These are phyloP conservation scores for Cystobasidium sp. DNA, from an alignment of 1,284 basidiomycete genomes.

Conservation along the genomic window DNA sequence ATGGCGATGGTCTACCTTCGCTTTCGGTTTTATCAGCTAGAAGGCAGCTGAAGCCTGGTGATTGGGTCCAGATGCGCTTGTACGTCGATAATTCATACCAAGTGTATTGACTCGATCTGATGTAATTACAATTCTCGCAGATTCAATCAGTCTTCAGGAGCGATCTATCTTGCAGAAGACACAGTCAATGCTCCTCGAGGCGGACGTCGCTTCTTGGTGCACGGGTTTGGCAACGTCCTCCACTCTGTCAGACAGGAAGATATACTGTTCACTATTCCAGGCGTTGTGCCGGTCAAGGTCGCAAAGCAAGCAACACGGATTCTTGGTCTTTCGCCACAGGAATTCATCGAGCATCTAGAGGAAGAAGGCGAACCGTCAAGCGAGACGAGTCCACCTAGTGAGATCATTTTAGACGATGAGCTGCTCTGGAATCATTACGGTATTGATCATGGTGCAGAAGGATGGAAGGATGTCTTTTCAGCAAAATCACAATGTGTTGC, in stretches of 20 bases:
- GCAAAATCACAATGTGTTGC: constrained; percentile 25
- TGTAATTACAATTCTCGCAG: not conserved
- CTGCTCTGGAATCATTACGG: constrained; percentile 24
- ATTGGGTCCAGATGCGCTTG: constrained; percentile 39
- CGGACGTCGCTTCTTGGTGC: constrained; percentile 25
- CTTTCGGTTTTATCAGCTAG: not conserved
- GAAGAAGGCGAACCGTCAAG: constrained; percentile 7
- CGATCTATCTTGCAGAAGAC: constrained; percentile 25
- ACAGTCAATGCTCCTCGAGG: not conserved
- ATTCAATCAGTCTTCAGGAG: constrained; percentile 28
- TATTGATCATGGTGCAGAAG: constrained; percentile 6
- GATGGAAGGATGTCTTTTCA: constrained; percentile 28
- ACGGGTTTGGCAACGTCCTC: constrained; percentile 27
- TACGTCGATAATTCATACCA: not conserved
- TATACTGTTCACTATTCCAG: constrained; percentile 33
- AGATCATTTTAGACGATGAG: constrained; percentile 25
- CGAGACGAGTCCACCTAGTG: constrained; percentile 5
- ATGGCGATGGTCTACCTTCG: constrained; percentile 18
- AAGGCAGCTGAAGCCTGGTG: constrained; percentile 33
- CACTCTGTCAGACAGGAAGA: constrained; percentile 27
- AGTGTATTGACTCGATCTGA: not conserved
- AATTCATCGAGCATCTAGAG: constrained; percentile 34
- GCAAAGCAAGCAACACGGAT: constrained; percentile 25
- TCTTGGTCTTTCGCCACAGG: constrained; percentile 33
- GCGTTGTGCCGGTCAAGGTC: constrained; percentile 8